phyloP scores from a whole-genome alignment of 331 rosid species.

The Quercus lobata region DNA sequence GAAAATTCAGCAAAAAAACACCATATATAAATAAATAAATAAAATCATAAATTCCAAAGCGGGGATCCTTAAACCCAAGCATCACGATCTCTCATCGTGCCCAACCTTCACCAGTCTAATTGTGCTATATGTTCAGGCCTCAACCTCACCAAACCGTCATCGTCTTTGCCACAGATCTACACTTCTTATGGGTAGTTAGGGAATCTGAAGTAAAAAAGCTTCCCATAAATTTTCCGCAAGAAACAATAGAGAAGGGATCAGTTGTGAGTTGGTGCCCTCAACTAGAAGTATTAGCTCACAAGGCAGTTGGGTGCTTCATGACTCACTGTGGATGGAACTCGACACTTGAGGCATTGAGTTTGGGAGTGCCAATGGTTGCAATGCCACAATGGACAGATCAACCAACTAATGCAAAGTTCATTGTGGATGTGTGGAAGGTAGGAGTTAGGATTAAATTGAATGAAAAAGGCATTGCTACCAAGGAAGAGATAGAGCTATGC shows the following conservation, averaged over 20 bases:
- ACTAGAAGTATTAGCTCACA: background rate
- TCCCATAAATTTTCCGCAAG: background rate
- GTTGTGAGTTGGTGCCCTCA: background rate
- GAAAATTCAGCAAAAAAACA: too few species aligned
- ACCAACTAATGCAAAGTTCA: background rate
- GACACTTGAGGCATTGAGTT: background rate
- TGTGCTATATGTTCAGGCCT: fast-evolving
- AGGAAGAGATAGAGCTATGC: background rate
- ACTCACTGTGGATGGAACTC: slow-evolving; percentile 3
- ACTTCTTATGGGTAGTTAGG: background rate
- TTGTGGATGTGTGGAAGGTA: slow-evolving; percentile 1
- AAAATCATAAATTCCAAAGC: too few species aligned
- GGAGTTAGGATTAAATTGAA: background rate
- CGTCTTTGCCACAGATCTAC: too few species aligned
- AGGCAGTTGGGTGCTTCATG: background rate
- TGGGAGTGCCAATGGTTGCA: background rate
- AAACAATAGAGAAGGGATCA: background rate
- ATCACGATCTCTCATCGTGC: too few species aligned
- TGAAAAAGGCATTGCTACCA: slow-evolving; percentile 6
- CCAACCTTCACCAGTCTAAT: too few species aligned
- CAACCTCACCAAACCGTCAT: fast-evolving
- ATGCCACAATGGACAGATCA: slow-evolving; percentile 1
- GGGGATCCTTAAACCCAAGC: too few species aligned
- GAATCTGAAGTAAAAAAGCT: background rate
- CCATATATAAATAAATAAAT: too few species aligned